Evolutionary conservation across 768 basidiomycete genomes (phyloP), one percentile per base, ranked within the genome.

Genomic region (Leccinum variicolor): DNA sequence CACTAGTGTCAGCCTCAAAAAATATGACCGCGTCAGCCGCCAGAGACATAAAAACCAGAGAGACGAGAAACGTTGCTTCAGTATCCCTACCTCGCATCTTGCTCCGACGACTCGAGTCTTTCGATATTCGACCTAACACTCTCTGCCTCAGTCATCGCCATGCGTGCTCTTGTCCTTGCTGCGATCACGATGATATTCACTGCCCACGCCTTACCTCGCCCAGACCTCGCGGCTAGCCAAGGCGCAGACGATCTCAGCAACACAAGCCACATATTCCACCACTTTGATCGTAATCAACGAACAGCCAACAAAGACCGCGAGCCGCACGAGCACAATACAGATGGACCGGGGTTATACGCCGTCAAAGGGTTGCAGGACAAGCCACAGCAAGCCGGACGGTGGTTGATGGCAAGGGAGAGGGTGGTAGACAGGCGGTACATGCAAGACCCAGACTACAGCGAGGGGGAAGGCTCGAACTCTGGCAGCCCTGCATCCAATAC

Each of bases 231-330:
- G 54, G 56, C 54, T 21, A 61, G 57, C 43, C 55, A 56, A 25
- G 57, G 34, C 50, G 59, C 53, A 43, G 26, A 59, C 60, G 58
- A 68, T 43, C 57, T 64, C 55, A 54, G 52, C 26, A 59, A 67
- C 55, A 60, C 66, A 26, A 62, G 51, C 21, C 60, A 70, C 47
- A 25, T 66, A 26, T 69, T 70, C 55, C 69, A 70, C 19, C 69
- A 72, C 53, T 31, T 70, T 49, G 71, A 73, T 52, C 71, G 62
- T 15, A 73, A 69, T 53, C 71, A 55, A 39, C 61, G 57, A 21
- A 70, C 67, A 8, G 65, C 66, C 55, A 53, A 53, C 54, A 59
- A 43, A 8, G 53, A 60, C 43, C 65, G 53, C 45, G 54, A 58
- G 19, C 58, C 34, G 10, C 36, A 52, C 31, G 21, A 36, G 33